A percentile compares a stretch with the other conserved stretches of the same genome.
Evolutionary conservation across 2,329 filamentous ascomycete species (phyloP).

Genomic region (Fusarium dlaminii): DNA sequence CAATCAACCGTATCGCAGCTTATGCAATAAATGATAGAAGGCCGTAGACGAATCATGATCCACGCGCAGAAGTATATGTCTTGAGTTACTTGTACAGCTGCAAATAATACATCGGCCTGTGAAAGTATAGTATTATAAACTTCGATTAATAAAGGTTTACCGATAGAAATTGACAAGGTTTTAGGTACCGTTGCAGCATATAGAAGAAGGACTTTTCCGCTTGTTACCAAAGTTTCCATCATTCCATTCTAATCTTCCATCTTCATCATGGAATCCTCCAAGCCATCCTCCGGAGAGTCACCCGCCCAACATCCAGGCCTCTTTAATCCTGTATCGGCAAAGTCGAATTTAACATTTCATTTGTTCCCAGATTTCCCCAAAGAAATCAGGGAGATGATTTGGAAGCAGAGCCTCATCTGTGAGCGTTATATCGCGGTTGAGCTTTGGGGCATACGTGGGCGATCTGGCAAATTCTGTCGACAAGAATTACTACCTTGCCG

Average conservation of each 20-base stretch:
- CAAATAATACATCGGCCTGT: background rate
- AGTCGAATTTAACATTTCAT: background rate
- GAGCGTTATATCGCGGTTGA: background rate
- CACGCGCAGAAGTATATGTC: too few species aligned
- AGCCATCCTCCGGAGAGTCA: too few species aligned
- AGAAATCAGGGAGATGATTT: background rate
- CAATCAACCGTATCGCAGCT: too few species aligned
- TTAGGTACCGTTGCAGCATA: background rate
- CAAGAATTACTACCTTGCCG: rapidly evolving
- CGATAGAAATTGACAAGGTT: background rate
- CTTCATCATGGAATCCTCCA: background rate
- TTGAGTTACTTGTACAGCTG: background rate
- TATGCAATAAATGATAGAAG: too few species aligned
- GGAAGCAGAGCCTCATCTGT: background rate
- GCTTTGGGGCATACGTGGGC: background rate
- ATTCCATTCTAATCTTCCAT: background rate
- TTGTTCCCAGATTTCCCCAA: background rate
- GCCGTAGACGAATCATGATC: too few species aligned
- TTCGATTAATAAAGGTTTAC: background rate
- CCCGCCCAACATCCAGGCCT: background rate
- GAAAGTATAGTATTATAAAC: background rate
- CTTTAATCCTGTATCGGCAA: background rate
- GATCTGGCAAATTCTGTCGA: background rate
- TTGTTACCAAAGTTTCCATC: background rate
- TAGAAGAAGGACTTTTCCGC: too few species aligned